Percentiles rank a stretch among this genome's conserved stretches.
These are phyloP conservation scores for Fusarium heterosporum DNA, from an alignment of 2,329 filamentous ascomycete species.

Conservation along the genomic window DNA sequence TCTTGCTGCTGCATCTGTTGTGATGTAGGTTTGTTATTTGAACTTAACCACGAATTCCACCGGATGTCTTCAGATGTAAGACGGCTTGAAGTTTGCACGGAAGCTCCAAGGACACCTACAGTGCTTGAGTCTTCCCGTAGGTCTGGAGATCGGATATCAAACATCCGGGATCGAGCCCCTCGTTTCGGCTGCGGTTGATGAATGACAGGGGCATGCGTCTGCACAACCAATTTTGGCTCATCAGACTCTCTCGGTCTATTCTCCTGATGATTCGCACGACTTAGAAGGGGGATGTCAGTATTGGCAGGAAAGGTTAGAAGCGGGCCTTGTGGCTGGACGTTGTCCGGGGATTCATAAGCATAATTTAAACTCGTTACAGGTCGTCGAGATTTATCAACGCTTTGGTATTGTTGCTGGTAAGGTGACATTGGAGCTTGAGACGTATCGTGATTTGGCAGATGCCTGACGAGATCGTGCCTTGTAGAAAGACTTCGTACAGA, in stretches of 20 bases:
- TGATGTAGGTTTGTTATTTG: background rate
- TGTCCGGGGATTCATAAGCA: no score
- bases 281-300: background rate
- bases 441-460: background rate
- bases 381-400: background rate
- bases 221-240: constrained; percentile 29
- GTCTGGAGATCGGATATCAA: constrained; percentile 29
- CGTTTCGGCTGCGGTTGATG: constrained; percentile 47
- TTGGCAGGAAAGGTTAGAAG: background rate
- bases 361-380: background rate
- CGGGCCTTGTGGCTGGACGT: background rate
- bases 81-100: background rate
- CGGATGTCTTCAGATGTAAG: constrained; percentile 32
- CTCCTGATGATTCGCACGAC: background rate
- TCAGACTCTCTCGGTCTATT: background rate
- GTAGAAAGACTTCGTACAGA: constrained; percentile 42
- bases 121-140: constrained; percentile 27
- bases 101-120: constrained; percentile 25
- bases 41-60: constrained; percentile 43
- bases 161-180: constrained; percentile 8
- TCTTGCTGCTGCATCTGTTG: background rate
- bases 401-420: background rate
- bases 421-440: background rate
- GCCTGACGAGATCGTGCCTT: background rate
- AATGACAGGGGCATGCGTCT: constrained; percentile 33